A percentile compares a stretch with the other conserved stretches of the same genome.
phyloP scores from a whole-genome alignment of 148 eudicot genomes.

The Camellia sinensis region DNA sequence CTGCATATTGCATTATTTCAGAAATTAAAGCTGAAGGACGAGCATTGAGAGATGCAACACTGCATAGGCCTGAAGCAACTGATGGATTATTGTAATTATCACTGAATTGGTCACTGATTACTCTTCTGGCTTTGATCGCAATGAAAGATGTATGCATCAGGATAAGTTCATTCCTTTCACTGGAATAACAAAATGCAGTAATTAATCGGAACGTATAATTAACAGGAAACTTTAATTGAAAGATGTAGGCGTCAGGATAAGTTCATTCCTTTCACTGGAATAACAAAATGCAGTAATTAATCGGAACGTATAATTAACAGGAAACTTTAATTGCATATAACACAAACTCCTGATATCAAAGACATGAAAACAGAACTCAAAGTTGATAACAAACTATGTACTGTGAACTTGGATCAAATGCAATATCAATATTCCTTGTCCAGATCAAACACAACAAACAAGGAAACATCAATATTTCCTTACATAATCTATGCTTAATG shows the following conservation, averaged over 20 bases:
- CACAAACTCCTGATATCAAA: not conserved
- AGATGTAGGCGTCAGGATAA: constrained; percentile 68
- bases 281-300: constrained; percentile 1
- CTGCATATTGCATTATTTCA: constrained; percentile 29
- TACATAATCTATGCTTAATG: not conserved
- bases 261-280: constrained; percentile 51
- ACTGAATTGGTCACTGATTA: constrained; percentile 11
- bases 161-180: constrained; percentile 49
- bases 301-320: not conserved
- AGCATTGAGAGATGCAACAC: constrained; percentile 18
- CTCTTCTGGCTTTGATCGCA: constrained; percentile 45
- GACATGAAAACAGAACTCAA: not conserved
- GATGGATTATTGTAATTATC: constrained; percentile 18
- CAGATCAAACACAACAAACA: too few species aligned
- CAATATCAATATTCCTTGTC: too few species aligned
- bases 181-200: constrained; percentile 26
- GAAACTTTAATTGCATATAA: not conserved
- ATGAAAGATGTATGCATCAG: constrained; percentile 72
- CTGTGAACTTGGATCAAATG: not conserved
- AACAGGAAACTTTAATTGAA: not conserved
- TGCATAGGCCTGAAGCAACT: constrained; percentile 21
- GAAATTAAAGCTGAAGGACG: constrained; percentile 38
- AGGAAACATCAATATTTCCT: not conserved
- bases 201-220: not conserved
- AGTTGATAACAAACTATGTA: not conserved